A percentile compares a stretch with the other conserved stretches of the same genome.
phyloP scores from a whole-genome alignment of 352 stramenopile genomes.

The Phytopythium aichiense region DNA sequence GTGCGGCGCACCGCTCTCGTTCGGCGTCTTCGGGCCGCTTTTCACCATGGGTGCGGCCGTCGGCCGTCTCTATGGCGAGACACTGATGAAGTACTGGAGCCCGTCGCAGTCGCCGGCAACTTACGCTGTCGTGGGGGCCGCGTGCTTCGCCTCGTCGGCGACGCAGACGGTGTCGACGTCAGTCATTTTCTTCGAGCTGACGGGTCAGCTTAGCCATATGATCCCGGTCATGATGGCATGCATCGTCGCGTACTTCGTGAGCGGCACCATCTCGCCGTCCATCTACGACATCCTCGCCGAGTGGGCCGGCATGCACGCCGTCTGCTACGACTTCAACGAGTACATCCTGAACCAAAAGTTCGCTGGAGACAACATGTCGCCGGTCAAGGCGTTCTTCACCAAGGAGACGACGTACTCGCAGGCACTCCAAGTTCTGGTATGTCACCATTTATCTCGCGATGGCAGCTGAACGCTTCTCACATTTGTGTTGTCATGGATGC shows the following conservation, averaged over 20 bases:
- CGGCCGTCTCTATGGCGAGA: slow-evolving; percentile 72
- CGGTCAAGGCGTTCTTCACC: slow-evolving; percentile 52
- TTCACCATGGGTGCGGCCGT: slow-evolving; percentile 81
- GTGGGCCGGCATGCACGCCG: slow-evolving; percentile 70
- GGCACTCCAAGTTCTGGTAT: slow-evolving; percentile 58
- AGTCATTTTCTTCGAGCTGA: slow-evolving; percentile 87
- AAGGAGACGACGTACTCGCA: slow-evolving; percentile 73
- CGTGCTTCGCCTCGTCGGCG: slow-evolving; percentile 87
- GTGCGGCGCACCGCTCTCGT: slow-evolving; percentile 69
- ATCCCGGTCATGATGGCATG: slow-evolving; percentile 79
- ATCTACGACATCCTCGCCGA: slow-evolving; percentile 86
- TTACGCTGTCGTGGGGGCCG: slow-evolving; percentile 90
- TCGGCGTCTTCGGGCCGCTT: slow-evolving; percentile 75
- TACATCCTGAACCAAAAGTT: slow-evolving; percentile 65
- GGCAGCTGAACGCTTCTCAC: not conserved
- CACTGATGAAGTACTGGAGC: slow-evolving; percentile 72
- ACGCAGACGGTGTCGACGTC: slow-evolving; percentile 88
- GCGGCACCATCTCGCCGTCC: slow-evolving; percentile 66
- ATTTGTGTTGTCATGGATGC: not conserved
- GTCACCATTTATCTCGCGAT: not conserved
- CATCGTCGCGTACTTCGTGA: slow-evolving; percentile 79
- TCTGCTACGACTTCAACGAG: slow-evolving; percentile 83
- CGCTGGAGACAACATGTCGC: slow-evolving; percentile 65
- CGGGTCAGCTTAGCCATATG: slow-evolving; percentile 79
- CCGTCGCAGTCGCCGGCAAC: slow-evolving; percentile 69